Conservation (phyloP, 2,329 filamentous ascomycete genomes). For the Fusarium nematophilum region DNA sequence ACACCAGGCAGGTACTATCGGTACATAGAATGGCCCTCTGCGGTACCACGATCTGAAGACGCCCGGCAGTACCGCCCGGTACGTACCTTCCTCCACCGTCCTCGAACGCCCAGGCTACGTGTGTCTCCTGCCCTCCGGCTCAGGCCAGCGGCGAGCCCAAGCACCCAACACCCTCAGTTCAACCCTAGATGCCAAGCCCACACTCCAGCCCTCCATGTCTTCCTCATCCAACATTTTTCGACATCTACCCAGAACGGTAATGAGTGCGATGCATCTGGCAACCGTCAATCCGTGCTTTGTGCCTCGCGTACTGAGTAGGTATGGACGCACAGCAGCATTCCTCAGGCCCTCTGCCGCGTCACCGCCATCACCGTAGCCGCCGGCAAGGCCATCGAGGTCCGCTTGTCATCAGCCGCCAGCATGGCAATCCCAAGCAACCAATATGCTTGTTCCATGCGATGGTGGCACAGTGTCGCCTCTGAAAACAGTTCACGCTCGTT, state of each 20-base stretch:
- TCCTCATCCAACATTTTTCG: slow-evolving; percentile 2
- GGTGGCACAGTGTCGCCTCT: not conserved
- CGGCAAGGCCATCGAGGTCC: not conserved
- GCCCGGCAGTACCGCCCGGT: slow-evolving; percentile 16
- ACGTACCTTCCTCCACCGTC: slow-evolving; percentile 4
- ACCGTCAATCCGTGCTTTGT: not conserved
- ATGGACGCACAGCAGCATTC: not conserved
- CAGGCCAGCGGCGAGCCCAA: slow-evolving; percentile 30
- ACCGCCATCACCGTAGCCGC: slow-evolving; percentile 36
- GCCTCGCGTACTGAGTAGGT: too few species aligned
- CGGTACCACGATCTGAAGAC: slow-evolving; percentile 19
- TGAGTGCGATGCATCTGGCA: slow-evolving; percentile 40
- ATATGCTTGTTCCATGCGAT: not conserved
- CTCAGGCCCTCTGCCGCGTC: slow-evolving; percentile 21
- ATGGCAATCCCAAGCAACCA: not conserved
- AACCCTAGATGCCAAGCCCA: slow-evolving; percentile 29
- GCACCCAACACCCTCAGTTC: slow-evolving; percentile 3
- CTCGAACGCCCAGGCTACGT: slow-evolving; percentile 31
- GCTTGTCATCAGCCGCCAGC: not conserved
- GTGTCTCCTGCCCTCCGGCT: slow-evolving; percentile 14
- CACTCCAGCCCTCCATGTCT: slow-evolving; percentile 5
- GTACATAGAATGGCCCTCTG: slow-evolving; percentile 18
- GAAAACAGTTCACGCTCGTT: not conserved
- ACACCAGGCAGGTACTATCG: slow-evolving; percentile 21
- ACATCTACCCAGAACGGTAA: slow-evolving; percentile 38